Evolutionary conservation across 2,329 filamentous ascomycete species (phyloP), one percentile per base, ranked within the genome.

Genomic region (Magnaporthiopsis incrustans): DNA sequence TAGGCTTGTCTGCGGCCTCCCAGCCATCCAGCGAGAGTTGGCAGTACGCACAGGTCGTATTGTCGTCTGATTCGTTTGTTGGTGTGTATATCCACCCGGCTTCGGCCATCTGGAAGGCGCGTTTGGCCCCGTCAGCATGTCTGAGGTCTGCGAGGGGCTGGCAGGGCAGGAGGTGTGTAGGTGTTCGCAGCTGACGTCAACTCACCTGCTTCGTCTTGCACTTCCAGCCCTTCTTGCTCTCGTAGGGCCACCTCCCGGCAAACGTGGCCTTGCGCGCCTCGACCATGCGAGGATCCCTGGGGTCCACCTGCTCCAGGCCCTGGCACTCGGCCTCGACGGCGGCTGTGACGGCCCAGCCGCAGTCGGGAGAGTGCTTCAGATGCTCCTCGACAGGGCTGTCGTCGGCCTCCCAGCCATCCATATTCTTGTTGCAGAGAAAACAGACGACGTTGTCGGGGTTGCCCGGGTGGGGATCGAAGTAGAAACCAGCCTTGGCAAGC

Each of bases 51-150:
- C 95, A 99, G 14, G 90, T 95, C 12, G 91, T 91, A 78, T 94
- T 91, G 74, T 99, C 95, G 68, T 95, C 89, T 15, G 88, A 91
- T 58, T 94, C 92, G 58, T 85, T 78, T 7, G 86, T 91, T 0
- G 95, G 93, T 30, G 92, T 96, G 76, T 93, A 97, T 73, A 90
- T 92, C 93, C 94, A 99, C 14, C 95, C 95, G 33, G 92, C 91
- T 68, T 94, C 91, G 44, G 91, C 91, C 79, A 98, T 88, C 87
- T 95, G 70, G n/a, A 62, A 57, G 33, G 60, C 32, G 60, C 56
- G 50, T 27, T 62, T 32, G 60, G 33, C 22, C 4, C 7, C 25
- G 63, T 66, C 59, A 65, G 26, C 22, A 3, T 14, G 7, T 8
- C 6, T n/a, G 18, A 18, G n/a, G 4, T 5, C n/a, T n/a, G 44